Evolutionary conservation across 2,329 filamentous ascomycete species (phyloP).

Genomic region (Apiospora koreana): DNA sequence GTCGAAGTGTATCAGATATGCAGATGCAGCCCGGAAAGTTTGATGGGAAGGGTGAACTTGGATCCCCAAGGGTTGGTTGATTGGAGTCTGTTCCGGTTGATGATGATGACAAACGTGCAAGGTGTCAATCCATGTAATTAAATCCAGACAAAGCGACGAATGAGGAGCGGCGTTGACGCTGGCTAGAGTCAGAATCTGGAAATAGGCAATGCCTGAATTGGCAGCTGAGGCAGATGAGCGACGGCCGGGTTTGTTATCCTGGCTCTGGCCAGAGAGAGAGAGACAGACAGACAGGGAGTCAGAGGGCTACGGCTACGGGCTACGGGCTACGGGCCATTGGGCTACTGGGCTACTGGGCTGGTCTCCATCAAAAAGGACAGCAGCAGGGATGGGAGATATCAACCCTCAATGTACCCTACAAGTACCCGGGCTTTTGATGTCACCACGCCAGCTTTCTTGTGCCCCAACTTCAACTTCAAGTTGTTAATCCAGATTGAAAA

Average conservation of each 20-base stretch:
- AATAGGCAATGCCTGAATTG: background rate
- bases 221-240: background rate
- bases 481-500: conserved; percentile 2
- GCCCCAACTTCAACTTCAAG: conserved; percentile 2
- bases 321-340: too few species aligned
- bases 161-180: conserved; percentile 3
- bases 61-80: background rate
- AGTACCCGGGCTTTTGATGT: background rate
- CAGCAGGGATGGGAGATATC: background rate
- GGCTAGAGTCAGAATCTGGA: background rate
- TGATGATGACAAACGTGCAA: conserved; percentile 10
- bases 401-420: background rate
- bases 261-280: background rate
- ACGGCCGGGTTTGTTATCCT: background rate
- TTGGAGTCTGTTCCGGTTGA: background rate
- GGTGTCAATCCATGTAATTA: conserved; percentile 12
- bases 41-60: background rate
- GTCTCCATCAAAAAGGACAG: background rate
- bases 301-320: background rate
- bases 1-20: conserved; percentile 6
- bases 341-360: background rate
- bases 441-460: background rate
- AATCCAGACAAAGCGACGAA: conserved; percentile 15
- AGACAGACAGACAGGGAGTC: background rate
- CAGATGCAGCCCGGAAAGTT: background rate